Conservation (phyloP, 75 land plant species). For the Cunninghamia lanceolata region DNA sequence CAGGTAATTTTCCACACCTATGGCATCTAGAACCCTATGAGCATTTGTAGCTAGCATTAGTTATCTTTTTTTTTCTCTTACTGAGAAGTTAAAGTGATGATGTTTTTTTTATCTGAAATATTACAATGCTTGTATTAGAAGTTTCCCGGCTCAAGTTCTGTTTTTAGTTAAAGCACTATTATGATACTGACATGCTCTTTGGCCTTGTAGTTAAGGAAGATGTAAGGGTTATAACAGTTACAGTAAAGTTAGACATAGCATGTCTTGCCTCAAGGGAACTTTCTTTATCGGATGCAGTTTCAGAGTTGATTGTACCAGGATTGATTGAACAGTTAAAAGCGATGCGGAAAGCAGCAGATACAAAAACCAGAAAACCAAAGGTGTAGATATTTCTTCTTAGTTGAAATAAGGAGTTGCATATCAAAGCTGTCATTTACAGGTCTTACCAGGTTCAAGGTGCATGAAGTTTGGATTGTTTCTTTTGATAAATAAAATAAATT, state of each 20-base stretch:
- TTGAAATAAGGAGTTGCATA: background rate
- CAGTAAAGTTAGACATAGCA: constrained; percentile 51
- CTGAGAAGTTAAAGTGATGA: background rate
- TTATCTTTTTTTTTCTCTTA: background rate
- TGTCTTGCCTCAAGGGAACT: constrained; percentile 53
- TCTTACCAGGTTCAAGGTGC: background rate
- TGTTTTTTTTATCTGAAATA: background rate
- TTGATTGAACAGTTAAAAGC: constrained; percentile 51
- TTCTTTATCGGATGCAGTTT: constrained; percentile 46
- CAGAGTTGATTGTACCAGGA: constrained; percentile 57
- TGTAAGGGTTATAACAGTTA: constrained; percentile 29
- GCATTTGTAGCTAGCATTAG: background rate
- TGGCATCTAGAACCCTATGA: background rate
- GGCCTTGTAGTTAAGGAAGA: constrained; percentile 52
- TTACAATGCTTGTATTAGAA: background rate
- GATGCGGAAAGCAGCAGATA: constrained; percentile 40
- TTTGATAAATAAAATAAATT: background rate
- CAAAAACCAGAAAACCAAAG: constrained; percentile 40
- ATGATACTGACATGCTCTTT: constrained; percentile 1
- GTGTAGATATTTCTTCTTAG: constrained; percentile 18
- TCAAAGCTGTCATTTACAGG: background rate
- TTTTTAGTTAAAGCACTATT: background rate
- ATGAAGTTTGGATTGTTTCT: background rate
- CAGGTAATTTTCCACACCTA: constrained; percentile 41
- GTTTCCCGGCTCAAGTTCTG: background rate